Conservation (phyloP, 345 rosid genomes). For the Toxicodendron radicans region DNA sequence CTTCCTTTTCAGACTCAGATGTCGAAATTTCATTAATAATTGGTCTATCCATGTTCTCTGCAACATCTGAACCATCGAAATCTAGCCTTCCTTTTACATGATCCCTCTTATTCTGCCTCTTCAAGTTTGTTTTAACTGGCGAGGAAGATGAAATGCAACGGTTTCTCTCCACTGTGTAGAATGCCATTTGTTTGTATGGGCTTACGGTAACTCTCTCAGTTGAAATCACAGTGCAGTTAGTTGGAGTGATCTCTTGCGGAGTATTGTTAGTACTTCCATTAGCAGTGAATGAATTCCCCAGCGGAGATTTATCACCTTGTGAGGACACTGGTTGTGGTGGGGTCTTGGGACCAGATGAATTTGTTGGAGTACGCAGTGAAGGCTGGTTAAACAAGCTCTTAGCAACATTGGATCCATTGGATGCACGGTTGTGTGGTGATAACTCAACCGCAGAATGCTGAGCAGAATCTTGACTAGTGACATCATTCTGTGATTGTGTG, state of each 20-base stretch:
- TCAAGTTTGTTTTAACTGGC: slow-evolving; percentile 54
- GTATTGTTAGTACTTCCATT: slow-evolving; percentile 38
- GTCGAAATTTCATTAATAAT: slow-evolving; percentile 36
- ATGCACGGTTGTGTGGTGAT: slow-evolving; percentile 17
- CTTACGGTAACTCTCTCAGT: slow-evolving; percentile 63
- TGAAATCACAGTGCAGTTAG: slow-evolving; percentile 68
- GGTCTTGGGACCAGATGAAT: slow-evolving; percentile 53
- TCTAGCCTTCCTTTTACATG: slow-evolving; percentile 85
- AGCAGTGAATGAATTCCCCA: slow-evolving; percentile 31
- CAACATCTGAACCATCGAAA: slow-evolving; percentile 63
- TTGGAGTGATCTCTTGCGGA: slow-evolving; percentile 52
- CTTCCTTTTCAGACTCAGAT: slow-evolving; percentile 64
- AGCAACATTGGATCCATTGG: slow-evolving; percentile 49
- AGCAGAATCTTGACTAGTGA: slow-evolving; percentile 20
- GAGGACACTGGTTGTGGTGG: slow-evolving; percentile 56
- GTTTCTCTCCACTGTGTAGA: slow-evolving; percentile 72
- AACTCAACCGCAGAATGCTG: slow-evolving; percentile 28
- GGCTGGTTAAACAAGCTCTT: slow-evolving; percentile 70
- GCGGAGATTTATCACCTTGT: slow-evolving; percentile 41
- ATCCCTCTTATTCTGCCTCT: slow-evolving; percentile 55
- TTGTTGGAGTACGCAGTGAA: slow-evolving; percentile 34
- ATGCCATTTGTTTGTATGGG: slow-evolving; percentile 60
- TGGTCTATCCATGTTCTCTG: slow-evolving; percentile 37
- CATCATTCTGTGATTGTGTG: slow-evolving; percentile 17
- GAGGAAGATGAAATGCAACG: slow-evolving; percentile 70